Base-by-base conservation (phyloP, 495 filamentous ascomycete species). In the Hypoxylon perforatum region DNA sequence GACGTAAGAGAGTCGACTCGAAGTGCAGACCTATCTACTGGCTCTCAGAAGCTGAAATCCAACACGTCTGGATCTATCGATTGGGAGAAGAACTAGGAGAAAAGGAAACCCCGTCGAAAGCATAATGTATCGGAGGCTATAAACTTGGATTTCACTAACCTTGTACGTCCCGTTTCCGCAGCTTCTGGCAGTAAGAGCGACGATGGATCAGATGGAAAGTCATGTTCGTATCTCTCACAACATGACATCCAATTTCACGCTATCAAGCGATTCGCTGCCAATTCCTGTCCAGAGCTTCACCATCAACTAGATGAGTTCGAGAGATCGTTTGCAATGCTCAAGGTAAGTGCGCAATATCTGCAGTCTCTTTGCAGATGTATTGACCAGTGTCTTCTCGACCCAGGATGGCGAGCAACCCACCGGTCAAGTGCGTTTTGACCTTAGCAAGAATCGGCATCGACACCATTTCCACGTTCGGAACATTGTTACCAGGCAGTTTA, bases 401-500 rank as follows among this genome's bases (percentile, higher is more conserved):
- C 52, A 17, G 19, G 30, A 52, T 22, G 39, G 23, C 15, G 56
- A 57, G 51, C 45, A 39, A 48, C 21, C 57, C 17, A 22, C 49
- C 35, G n/a, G 47, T 35, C 22, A 63, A 39, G 36, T 67, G 44
- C 54, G 56, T 14, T 62, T 57, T n/a, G 10, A 65, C 14, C 58
- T 68, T 15, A 38, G 61, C 21, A 65, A 51, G 50, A 54, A 18
- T 45, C 61, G 54, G 2, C 54, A 65, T 36, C 60, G 52, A 14
- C 53, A 61, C 61, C 63, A 60, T 50, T 52, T 65, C 23, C 59
- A 36, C 45, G 22, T 73, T 14, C 65, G 63, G 8, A 65, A 73
- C 14, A 71, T 70, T 15, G 67, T 76, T 11, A 75, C 73, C 28
- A 79, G 50, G 46, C 75, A 66, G 38, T 72, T 77, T 41, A 71